Evolutionary conservation across 176 grass and related monocot species (phyloP), one percentile per base, ranked within the genome.

Genomic region (Oryza punctata): DNA sequence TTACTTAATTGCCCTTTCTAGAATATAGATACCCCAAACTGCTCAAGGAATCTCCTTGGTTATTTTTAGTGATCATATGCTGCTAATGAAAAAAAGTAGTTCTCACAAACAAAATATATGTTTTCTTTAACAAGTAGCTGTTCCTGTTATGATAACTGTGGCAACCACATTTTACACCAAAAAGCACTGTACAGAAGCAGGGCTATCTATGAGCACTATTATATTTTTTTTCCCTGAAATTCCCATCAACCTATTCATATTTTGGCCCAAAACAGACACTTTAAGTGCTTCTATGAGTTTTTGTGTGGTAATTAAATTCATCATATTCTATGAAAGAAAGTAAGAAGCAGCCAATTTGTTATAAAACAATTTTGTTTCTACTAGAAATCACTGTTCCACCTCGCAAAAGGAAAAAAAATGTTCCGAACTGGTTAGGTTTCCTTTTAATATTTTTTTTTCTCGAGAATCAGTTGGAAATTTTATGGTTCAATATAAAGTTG

Each of bases 1-100:
- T 44, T 23, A 71, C 6, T 38, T 15, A 12, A 45, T 85, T 70
- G 40, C 15, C 10, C 33, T 30, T 27, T 85, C 35, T 85, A 60
- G 61, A 70, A 78, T 35, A 14, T 63, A 63, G 25, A 33, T 85
- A 78, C 26, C 37, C 11, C 25, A 59, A 63, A 63, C 50, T 63
- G n/a, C 11, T 78, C 57, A 49, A 38, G 9, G 37, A 37, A 78
- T 32, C 3, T 35, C 70, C 10, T 13, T 33, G 10, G 46, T 74
- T 35, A 19, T 65, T 73, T 73, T 45, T 2, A 23, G 26, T 72
- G 69, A 41, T 14, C 37, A 38, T 12, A 45, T 61, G 59, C 49
- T 44, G 32, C 6, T 27, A 41, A 29, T 23, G 12, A 16, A 43
- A 24, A 12, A 54, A 54, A 19, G 16, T 6, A 54, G 16, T 47